phyloP scores from a whole-genome alignment of 1,284 basidiomycete species.

The Trichosporon ovoides region DNA sequence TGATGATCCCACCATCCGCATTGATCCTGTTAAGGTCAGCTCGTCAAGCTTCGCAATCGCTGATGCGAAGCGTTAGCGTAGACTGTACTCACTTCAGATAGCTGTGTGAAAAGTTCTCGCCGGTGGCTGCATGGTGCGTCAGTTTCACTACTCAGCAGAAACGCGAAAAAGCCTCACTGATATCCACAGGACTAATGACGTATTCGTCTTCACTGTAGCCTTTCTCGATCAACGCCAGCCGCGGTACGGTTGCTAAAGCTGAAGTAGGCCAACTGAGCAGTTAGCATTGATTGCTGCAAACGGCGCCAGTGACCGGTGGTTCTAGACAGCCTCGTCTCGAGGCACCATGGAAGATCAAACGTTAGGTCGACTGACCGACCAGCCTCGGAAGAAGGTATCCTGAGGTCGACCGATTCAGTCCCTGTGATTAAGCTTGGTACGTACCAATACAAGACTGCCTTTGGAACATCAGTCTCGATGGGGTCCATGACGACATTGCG shows the following conservation, averaged over 20 bases:
- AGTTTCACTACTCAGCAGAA: not conserved
- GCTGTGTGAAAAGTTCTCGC: constrained; percentile 50
- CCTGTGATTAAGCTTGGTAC: constrained; percentile 3
- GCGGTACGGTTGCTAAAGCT: constrained; percentile 48
- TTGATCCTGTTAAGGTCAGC: not conserved
- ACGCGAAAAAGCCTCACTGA: constrained; percentile 30
- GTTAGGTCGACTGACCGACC: not conserved
- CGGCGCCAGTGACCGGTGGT: not conserved
- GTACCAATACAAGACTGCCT: constrained; percentile 46
- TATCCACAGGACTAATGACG: constrained; percentile 43
- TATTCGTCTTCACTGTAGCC: constrained; percentile 49
- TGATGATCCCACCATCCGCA: not conserved
- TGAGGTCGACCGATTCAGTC: not conserved
- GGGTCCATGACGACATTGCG: constrained; percentile 4
- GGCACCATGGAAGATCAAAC: not conserved
- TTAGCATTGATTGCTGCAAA: not conserved
- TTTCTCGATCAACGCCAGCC: constrained; percentile 48
- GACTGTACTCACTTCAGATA: constrained; percentile 47
- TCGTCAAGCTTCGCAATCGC: not conserved
- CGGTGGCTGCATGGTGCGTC: constrained; percentile 37
- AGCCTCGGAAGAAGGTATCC: not conserved
- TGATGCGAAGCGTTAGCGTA: too few relatives aligned
- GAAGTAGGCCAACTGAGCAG: constrained; percentile 40
- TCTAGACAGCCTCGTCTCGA: not conserved
- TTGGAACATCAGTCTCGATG: constrained; percentile 26